phyloP scores from a whole-genome alignment of 495 filamentous ascomycete species.

The Lasiosphaeria ovina region DNA sequence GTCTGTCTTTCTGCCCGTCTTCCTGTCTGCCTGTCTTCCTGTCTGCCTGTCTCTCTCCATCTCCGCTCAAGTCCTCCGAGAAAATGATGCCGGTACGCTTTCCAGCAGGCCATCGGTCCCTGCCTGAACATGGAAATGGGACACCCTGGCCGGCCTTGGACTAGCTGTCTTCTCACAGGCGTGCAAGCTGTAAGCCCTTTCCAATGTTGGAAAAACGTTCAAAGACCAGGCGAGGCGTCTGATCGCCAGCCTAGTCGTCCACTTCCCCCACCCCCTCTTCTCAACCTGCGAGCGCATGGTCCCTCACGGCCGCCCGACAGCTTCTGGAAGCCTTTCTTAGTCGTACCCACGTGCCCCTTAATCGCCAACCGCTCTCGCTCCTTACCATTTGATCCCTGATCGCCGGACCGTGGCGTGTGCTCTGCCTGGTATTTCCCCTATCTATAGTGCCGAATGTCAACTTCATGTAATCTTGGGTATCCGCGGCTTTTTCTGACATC shows the following conservation, averaged over 20 bases:
- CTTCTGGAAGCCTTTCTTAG: constrained; percentile 17
- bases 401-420: constrained; percentile 11
- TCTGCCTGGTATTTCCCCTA: constrained; percentile 8
- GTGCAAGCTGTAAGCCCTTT: background rate
- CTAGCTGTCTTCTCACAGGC: background rate
- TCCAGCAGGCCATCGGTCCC: constrained; percentile 14
- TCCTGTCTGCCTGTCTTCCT: background rate
- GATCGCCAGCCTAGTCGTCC: constrained; percentile 26
- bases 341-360: background rate
- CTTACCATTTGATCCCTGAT: constrained; percentile 20
- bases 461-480: background rate
- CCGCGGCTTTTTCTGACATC: constrained; percentile 15
- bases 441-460: background rate
- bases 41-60: background rate
- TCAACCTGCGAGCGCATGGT: constrained; percentile 8
- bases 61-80: constrained; percentile 6
- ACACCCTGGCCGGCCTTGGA: constrained; percentile 1
- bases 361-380: constrained; percentile 5
- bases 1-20: background rate
- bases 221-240: constrained; percentile 29
- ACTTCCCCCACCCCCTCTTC: constrained; percentile 3
- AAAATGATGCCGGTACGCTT: constrained; percentile 28
- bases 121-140: background rate
- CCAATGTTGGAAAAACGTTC: background rate
- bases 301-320: constrained; percentile 1